These are phyloP conservation scores for Leucogyrophana mollusca DNA, from an alignment of 768 basidiomycete species.

Conservation along the genomic window DNA sequence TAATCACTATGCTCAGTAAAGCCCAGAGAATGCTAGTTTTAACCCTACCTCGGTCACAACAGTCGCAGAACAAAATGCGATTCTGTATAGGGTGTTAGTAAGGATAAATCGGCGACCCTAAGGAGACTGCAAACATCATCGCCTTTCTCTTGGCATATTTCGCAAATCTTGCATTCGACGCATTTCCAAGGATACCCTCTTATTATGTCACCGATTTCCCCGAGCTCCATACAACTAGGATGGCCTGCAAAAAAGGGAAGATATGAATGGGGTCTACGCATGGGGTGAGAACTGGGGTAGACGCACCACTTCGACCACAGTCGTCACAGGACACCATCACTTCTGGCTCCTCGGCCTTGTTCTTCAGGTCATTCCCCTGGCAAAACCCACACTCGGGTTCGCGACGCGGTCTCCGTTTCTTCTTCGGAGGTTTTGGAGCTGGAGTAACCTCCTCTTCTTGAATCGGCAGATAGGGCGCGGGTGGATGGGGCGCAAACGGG, in stretches of 20 bases:
- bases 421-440: conserved; percentile 44
- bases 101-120: conserved; percentile 9
- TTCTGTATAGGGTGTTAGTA: conserved; percentile 45
- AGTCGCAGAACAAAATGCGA: conserved; percentile 87
- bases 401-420: conserved; percentile 43
- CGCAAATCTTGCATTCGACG: conserved; percentile 89
- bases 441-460: conserved; percentile 41
- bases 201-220: conserved; percentile 57
- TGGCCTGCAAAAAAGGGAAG: conserved; percentile 65
- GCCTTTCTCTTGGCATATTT: conserved; percentile 80
- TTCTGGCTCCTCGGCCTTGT: conserved; percentile 59
- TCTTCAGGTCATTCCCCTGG: conserved; percentile 58
- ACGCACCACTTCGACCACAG: conserved; percentile 82
- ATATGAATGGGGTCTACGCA: conserved; percentile 1
- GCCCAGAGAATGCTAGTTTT: conserved; percentile 7
- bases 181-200: conserved; percentile 83
- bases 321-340: conserved; percentile 74
- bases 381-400: conserved; percentile 82
- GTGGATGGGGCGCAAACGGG: conserved; percentile 72
- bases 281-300: too few relatives aligned
- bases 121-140: conserved; percentile 69
- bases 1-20: conserved; percentile 21
- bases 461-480: conserved; percentile 50
- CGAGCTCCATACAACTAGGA: conserved; percentile 77
- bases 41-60: conserved; percentile 79